Base-by-base conservation (phyloP, 805 yeast species). In the Saturnispora halmiae region DNA sequence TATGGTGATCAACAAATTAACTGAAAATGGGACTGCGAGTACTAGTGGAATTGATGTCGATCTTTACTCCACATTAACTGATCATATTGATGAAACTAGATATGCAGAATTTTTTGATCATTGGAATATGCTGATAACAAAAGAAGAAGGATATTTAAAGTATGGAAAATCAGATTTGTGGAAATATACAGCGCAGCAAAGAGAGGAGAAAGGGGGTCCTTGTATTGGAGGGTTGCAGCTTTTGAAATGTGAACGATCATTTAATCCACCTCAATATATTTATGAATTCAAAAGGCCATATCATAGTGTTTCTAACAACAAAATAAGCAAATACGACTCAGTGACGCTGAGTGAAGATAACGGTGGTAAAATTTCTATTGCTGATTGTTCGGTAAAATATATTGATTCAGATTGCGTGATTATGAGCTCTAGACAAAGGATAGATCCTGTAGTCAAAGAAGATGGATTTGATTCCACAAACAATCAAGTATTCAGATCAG, bases 291-390 rank as follows among this genome's bases (percentile, higher is more conserved):
- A 58, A 38, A 64, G 79, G 51, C 55, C 50, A n/a, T n/a, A n/a
- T n/a, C n/a, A n/a, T n/a, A n/a, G n/a, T n/a, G n/a, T n/a, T n/a
- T n/a, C n/a, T n/a, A n/a, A n/a, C n/a, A 61, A 79, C 0, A 85
- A 80, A 43, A 51, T 86, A 2, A 39, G 63, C 0, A 63, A 67
- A 29, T 67, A 72, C 46, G 96, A 88, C 53, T 65, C 75, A 30
- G 71, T 88, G 1, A 66, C 82, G 13, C 63, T 87, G 1, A 86
- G 95, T 53, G 94, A 84, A 50, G 45, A 56, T 0, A 95, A 95
- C 1, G 44, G 31, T 16, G 14, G 19, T 20, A 85, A 82, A 55
- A 79, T 79, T 56, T 82, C 84, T 0, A 52, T 88, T 19, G 76
- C 86, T 1, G 67, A 67, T 37, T 96, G 94, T 0, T 59, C 55